These are phyloP conservation scores for Calonectria hawksworthii DNA, from an alignment of 2,329 filamentous ascomycete genomes.

Conservation along the genomic window DNA sequence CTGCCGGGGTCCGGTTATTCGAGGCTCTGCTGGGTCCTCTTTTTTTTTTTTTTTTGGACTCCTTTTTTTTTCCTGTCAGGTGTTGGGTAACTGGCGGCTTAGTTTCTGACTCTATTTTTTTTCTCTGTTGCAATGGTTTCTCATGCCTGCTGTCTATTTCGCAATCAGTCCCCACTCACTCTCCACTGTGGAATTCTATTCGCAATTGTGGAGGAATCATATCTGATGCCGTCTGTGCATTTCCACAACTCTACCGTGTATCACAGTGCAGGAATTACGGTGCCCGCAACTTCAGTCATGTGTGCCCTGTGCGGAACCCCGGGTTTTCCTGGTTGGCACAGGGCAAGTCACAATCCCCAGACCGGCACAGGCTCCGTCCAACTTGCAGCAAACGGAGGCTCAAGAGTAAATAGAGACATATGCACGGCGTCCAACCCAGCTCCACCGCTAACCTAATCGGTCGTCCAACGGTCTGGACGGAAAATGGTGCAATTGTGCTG, in stretches of 20 bases:
- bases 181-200: constrained; percentile 29
- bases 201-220: constrained; percentile 26
- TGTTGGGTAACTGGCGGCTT: constrained; percentile 29
- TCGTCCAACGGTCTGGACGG: constrained; percentile 34
- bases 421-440: constrained; percentile 25
- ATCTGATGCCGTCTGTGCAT: constrained; percentile 17
- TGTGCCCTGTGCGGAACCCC: constrained; percentile 21
- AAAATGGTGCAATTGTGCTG: constrained; percentile 30
- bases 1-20: constrained; percentile 50
- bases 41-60: constrained; percentile 33
- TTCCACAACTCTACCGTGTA: neutral
- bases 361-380: constrained; percentile 9
- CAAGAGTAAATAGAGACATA: constrained; percentile 3
- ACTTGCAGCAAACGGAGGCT: constrained; percentile 13
- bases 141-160: constrained; percentile 1
- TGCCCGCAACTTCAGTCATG: constrained; percentile 12
- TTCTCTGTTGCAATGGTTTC: neutral
- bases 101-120: constrained; percentile 14
- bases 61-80: constrained; percentile 39
- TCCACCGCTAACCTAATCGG: constrained; percentile 36
- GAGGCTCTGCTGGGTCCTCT: constrained; percentile 47
- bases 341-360: constrained; percentile 15
- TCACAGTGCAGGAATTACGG: constrained; percentile 2
- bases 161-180: constrained; percentile 21
- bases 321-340: constrained; percentile 20